A percentile compares a stretch with the other conserved stretches of the same genome.
Conservation (phyloP, 1,284 basidiomycete genomes). For the Ganoderma sp. region DNA sequence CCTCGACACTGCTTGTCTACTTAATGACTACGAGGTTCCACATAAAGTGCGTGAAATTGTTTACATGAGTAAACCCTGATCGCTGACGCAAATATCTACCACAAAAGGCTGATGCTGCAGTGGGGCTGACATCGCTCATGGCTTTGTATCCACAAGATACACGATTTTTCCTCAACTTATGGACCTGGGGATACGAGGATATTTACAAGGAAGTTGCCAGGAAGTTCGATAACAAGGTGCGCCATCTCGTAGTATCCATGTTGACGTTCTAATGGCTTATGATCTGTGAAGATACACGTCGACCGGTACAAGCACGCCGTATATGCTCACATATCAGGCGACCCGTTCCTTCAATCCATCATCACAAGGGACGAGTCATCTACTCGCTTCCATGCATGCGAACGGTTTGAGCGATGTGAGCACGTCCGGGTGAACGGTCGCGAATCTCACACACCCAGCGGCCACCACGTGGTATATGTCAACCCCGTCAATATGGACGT, state of each 20-base stretch:
- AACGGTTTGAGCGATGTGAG: slow-evolving; percentile 78
- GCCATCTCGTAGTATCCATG: slow-evolving; percentile 7
- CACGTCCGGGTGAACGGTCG: slow-evolving; percentile 56
- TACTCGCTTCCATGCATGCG: slow-evolving; percentile 92
- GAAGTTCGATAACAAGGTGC: slow-evolving; percentile 67
- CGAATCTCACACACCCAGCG: slow-evolving; percentile 42
- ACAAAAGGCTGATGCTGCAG: slow-evolving; percentile 65
- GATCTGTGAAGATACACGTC: slow-evolving; percentile 72
- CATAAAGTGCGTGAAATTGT: slow-evolving; percentile 60
- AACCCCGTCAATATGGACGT: slow-evolving; percentile 75
- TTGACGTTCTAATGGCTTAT: background rate
- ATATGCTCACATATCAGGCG: slow-evolving; percentile 58
- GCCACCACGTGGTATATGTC: slow-evolving; percentile 72
- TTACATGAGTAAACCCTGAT: too few relatives aligned
- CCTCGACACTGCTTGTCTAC: slow-evolving; percentile 80
- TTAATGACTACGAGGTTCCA: slow-evolving; percentile 68
- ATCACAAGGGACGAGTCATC: slow-evolving; percentile 63
- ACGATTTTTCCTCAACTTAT: slow-evolving; percentile 87
- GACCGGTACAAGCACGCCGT: slow-evolving; percentile 86
- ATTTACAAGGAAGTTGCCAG: slow-evolving; percentile 76
- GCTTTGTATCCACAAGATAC: slow-evolving; percentile 67
- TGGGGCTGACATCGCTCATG: slow-evolving; percentile 74
- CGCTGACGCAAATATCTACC: background rate
- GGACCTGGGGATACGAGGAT: slow-evolving; percentile 95
- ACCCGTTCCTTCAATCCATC: slow-evolving; percentile 69